A percentile compares a stretch with the other conserved stretches of the same genome.
phyloP scores from a whole-genome alignment of 2,329 filamentous ascomycete species.

The Alternaria sp. region DNA sequence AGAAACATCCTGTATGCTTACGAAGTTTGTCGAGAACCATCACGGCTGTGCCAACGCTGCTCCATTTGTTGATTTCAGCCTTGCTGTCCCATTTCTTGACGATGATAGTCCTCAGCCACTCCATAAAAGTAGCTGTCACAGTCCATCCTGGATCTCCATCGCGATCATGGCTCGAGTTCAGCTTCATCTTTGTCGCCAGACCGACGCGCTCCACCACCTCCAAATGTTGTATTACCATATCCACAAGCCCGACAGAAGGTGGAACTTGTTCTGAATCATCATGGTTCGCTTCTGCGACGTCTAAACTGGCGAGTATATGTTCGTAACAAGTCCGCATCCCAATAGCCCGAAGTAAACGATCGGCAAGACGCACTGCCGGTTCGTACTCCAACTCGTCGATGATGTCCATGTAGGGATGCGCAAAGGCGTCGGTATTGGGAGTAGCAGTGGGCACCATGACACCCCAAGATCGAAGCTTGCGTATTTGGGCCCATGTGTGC shows the following conservation, averaged over 20 bases:
- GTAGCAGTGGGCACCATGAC: slow-evolving; percentile 33
- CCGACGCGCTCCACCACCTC: slow-evolving; percentile 29
- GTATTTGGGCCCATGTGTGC: slow-evolving; percentile 46
- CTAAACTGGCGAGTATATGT: slow-evolving; percentile 52
- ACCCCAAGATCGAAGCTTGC: slow-evolving; percentile 49
- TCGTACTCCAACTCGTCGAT: slow-evolving; percentile 59
- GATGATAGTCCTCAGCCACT: slow-evolving; percentile 78
- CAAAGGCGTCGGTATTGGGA: slow-evolving; percentile 29
- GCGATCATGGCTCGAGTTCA: slow-evolving; percentile 17
- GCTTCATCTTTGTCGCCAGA: slow-evolving; percentile 26
- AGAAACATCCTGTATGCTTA: slow-evolving; percentile 36
- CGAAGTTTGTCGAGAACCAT: slow-evolving; percentile 75
- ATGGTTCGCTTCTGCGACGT: not conserved
- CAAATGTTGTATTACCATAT: slow-evolving; percentile 35
- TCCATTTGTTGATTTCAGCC: slow-evolving; percentile 71
- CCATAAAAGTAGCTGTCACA: slow-evolving; percentile 55
- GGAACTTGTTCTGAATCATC: not conserved
- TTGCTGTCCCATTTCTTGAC: slow-evolving; percentile 82
- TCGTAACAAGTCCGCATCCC: slow-evolving; percentile 57
- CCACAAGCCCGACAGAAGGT: slow-evolving; percentile 13
- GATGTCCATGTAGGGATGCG: slow-evolving; percentile 42
- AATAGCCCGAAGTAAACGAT: slow-evolving; percentile 57
- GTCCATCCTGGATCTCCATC: slow-evolving; percentile 46
- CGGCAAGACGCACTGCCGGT: slow-evolving; percentile 58
- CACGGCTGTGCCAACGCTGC: slow-evolving; percentile 77